phyloP scores from a whole-genome alignment of 2,329 filamentous ascomycete species.

The Botrytis medusae region DNA sequence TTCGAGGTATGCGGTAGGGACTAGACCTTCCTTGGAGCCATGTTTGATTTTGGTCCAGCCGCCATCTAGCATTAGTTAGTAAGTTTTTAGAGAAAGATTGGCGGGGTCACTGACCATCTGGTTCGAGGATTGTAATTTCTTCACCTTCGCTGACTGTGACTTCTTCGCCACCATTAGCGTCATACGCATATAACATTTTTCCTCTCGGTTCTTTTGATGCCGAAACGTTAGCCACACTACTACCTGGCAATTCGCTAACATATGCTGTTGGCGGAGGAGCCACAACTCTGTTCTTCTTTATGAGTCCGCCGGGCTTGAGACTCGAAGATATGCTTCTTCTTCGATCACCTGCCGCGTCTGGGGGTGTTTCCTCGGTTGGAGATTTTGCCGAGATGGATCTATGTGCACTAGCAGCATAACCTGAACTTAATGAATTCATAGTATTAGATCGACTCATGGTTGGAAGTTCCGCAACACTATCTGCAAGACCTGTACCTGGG shows the following conservation, averaged over 20 bases:
- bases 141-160: conserved; percentile 76
- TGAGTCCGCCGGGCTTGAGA: conserved; percentile 30
- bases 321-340: conserved; percentile 27
- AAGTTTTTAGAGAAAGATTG: conserved; percentile 25
- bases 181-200: conserved; percentile 88
- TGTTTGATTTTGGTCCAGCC: conserved; percentile 87
- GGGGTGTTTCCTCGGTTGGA: conserved; percentile 51
- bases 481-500: conserved; percentile 39
- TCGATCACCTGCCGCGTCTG: conserved; percentile 36
- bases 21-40: conserved; percentile 76
- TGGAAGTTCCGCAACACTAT: conserved; percentile 62
- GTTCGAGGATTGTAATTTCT: conserved; percentile 75
- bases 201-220: conserved; percentile 61
- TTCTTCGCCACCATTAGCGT: conserved; percentile 78
- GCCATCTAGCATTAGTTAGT: conserved; percentile 62
- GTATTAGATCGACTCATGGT: conserved; percentile 75
- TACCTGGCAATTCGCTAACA: conserved; percentile 64
- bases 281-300: conserved; percentile 69
- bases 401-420: conserved; percentile 76
- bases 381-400: conserved; percentile 66
- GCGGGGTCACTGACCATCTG: conserved; percentile 68
- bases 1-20: conserved; percentile 85
- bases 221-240: conserved; percentile 46
- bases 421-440: conserved; percentile 86
- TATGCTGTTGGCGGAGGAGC: conserved; percentile 86